Base-by-base conservation (phyloP, 2,329 filamentous ascomycete species). In the Colletotrichum limetticola region DNA sequence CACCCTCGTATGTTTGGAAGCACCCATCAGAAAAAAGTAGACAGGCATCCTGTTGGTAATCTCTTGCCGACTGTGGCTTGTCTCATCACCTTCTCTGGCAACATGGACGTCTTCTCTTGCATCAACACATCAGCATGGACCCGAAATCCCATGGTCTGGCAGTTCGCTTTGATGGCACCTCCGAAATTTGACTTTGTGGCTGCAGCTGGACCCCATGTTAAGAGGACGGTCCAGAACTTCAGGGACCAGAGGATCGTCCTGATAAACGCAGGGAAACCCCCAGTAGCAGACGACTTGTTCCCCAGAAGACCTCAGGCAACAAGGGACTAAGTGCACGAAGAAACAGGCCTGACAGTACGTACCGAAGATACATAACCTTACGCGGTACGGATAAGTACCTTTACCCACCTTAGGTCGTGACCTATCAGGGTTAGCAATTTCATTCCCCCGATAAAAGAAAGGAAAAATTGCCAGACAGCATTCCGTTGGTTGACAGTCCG, bases 211-310 rank as follows among this genome's bases (percentile, higher is more conserved):
- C 26, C n/a, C 69, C 70, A 63, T 65, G 60, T 57, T 42, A 12
- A 11, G n/a, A 3, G 30, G 56, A 61, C 42, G 52, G 70, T 71
- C 70, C 67, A 72, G 70, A 72, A 72, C 70, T 60, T 70, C 70
- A 61, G 70, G 70, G 70, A 72, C 70, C 70, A 65, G 55, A 64
- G 30, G 70, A 72, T 72, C 70, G 56, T 61, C 66, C 19, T 42
- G 66, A 65, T 26, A 11, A 12, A 6, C 56, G 24, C 66, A 70
- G 32, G 70, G 70, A 7, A n/a, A 4, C n/a, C 42, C 69, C 70
- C 70, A 14, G 66, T 52, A 42, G 19, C 26, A 26, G 5, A 24
- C 8, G 7, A 49, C 42, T 8, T n/a, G 16, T 56, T 55, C 7
- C 12, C 22, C 7, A 22, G 19, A 60, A 56, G 65, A 59, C 68